Evolutionary conservation across 1,139 yeast genomes (phyloP).

Genomic region (Wickerhamiella infanticola): DNA sequence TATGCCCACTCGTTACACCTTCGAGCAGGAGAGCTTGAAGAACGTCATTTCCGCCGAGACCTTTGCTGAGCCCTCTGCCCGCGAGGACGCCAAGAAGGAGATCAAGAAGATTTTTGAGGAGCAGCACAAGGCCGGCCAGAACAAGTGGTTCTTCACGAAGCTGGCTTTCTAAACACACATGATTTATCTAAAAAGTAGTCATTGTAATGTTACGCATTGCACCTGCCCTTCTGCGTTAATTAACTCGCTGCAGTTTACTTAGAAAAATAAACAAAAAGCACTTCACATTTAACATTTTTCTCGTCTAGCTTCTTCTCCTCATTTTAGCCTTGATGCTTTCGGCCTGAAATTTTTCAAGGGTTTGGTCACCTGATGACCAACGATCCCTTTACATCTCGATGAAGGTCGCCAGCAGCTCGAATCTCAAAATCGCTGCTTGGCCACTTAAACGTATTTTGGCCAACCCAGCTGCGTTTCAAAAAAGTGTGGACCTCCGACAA

Average conservation of each 20-base stretch:
- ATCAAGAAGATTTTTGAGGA: slow-evolving; percentile 99
- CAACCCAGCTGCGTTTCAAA: slow-evolving; percentile 28
- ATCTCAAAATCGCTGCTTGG: slow-evolving; percentile 12
- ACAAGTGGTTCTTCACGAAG: slow-evolving; percentile 99
- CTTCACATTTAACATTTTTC: background rate
- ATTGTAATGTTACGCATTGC: slow-evolving; percentile 3
- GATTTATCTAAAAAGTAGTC: slow-evolving; percentile 5
- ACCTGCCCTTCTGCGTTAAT: background rate
- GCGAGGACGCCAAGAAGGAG: slow-evolving; percentile 98
- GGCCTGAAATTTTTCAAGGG: background rate
- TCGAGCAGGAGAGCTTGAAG: slow-evolving; percentile 94
- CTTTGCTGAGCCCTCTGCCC: slow-evolving; percentile 95
- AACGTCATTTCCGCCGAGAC: slow-evolving; percentile 83
- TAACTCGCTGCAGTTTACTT: background rate
- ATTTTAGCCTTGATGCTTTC: too few species aligned
- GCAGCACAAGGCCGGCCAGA: slow-evolving; percentile 99
- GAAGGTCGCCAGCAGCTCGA: slow-evolving; percentile 8
- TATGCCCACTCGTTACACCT: slow-evolving; percentile 99
- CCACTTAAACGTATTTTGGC: slow-evolving; percentile 29
- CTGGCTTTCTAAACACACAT: slow-evolving; percentile 63
- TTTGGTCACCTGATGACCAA: background rate
- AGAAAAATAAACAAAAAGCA: background rate
- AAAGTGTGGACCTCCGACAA: slow-evolving; percentile 36
- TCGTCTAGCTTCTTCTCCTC: too few species aligned
- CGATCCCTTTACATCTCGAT: background rate